These are phyloP conservation scores for Solanum arcanum DNA, from an alignment of 257 asterid genomes.

Conservation along the genomic window DNA sequence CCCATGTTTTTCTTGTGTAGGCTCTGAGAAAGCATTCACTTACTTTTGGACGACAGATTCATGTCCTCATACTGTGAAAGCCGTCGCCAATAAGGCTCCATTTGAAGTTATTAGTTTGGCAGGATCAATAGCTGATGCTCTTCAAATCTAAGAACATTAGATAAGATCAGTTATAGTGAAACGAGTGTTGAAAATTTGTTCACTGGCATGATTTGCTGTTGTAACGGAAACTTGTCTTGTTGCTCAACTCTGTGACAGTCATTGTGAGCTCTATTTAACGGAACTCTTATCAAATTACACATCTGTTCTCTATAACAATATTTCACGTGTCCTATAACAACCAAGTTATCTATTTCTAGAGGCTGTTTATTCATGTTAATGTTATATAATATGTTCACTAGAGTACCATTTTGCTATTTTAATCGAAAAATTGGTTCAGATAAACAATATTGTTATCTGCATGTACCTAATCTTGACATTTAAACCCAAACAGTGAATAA, in stretches of 20 bases:
- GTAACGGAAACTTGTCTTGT: background rate
- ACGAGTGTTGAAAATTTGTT: background rate
- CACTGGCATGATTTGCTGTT: background rate
- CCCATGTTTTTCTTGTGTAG: background rate
- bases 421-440: too few species aligned
- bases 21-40: constrained; percentile 48
- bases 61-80: constrained; percentile 67
- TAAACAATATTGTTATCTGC: background rate
- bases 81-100: constrained; percentile 53
- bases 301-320: background rate
- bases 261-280: too few species aligned
- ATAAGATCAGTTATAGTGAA: background rate
- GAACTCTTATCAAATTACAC: background rate
- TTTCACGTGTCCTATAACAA: background rate
- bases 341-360: too few species aligned
- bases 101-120: constrained; percentile 89
- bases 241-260: background rate
- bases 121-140: constrained; percentile 85
- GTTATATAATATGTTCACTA: background rate
- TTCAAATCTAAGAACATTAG: constrained; percentile 43
- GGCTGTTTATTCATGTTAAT: background rate
- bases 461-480: background rate
- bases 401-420: background rate
- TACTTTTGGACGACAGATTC: constrained; percentile 95
- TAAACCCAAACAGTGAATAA: background rate